These are phyloP conservation scores for Diplotaxis tenuifolia DNA, from an alignment of 345 rosid genomes.

Conservation along the genomic window DNA sequence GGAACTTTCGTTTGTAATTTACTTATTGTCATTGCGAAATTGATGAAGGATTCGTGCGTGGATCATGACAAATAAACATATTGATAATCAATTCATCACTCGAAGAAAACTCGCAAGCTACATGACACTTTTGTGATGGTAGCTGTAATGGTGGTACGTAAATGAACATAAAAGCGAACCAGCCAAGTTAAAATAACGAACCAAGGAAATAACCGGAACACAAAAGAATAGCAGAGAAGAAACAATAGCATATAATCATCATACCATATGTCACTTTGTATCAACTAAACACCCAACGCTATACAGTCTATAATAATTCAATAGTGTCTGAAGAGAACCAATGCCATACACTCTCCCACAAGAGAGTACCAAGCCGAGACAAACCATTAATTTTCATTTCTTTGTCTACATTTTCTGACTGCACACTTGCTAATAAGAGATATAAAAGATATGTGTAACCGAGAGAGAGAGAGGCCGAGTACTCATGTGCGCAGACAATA, in stretches of 20 bases:
- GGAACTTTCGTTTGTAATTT: constrained; percentile 13
- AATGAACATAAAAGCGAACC: not conserved
- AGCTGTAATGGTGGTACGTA: not conserved
- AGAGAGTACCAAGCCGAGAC: constrained; percentile 6
- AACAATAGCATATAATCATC: constrained; percentile 27
- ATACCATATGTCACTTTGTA: constrained; percentile 21
- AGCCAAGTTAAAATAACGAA: not conserved
- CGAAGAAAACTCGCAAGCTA: constrained; percentile 1
- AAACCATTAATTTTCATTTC: not conserved
- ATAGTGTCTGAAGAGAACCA: not conserved
- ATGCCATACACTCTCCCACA: not conserved
- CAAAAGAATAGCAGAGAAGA: constrained; percentile 4
- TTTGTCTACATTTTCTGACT: constrained; percentile 30
- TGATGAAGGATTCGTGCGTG: not conserved
- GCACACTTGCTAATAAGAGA: constrained; percentile 26
- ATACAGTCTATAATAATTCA: constrained; percentile 28
- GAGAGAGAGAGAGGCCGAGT: not conserved
- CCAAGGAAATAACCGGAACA: not conserved
- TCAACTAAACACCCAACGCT: constrained; percentile 30
- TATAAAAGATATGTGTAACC: not conserved
- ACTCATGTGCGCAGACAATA: constrained; percentile 43
- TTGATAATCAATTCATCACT: not conserved
- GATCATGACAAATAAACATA: not conserved
- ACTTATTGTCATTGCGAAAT: not conserved
- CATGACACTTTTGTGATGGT: not conserved